Evolutionary conservation across 768 basidiomycete genomes (phyloP).

Genomic region (Galerina marginata): DNA sequence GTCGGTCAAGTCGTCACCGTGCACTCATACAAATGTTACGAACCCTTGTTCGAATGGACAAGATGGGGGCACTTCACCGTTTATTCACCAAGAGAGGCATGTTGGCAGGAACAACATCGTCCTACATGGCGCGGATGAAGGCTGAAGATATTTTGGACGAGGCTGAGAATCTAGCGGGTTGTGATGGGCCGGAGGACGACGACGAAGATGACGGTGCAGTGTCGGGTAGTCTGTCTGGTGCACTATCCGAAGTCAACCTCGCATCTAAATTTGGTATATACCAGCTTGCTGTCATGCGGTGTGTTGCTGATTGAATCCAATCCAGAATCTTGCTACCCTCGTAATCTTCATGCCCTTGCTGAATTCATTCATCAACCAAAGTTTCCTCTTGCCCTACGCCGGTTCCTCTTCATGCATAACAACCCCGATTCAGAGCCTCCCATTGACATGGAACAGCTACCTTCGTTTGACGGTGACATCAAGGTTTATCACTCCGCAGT

Average conservation of each 20-base stretch:
- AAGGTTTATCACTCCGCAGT: slow-evolving; percentile 30
- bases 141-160: not conserved
- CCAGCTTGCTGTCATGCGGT: not conserved
- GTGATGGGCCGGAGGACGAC: slow-evolving; percentile 9
- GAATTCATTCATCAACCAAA: slow-evolving; percentile 17
- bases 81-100: slow-evolving; percentile 8
- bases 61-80: slow-evolving; percentile 21
- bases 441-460: slow-evolving; percentile 5
- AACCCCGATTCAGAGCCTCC: not conserved
- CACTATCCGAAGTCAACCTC: slow-evolving; percentile 14
- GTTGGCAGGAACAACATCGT: slow-evolving; percentile 18
- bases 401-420: too few relatives aligned
- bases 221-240: slow-evolving; percentile 7
- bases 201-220: slow-evolving; percentile 1
- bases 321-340: slow-evolving; percentile 20
- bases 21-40: slow-evolving; percentile 39
- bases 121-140: slow-evolving; percentile 12
- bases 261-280: slow-evolving; percentile 13
- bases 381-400: slow-evolving; percentile 19
- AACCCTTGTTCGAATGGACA: slow-evolving; percentile 26
- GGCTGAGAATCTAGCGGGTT: too few relatives aligned
- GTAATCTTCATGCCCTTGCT: slow-evolving; percentile 14
- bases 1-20: slow-evolving; percentile 27
- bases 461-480: slow-evolving; percentile 22
- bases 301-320: not conserved